A percentile compares a stretch with the other conserved stretches of the same genome.
Conservation (phyloP, 352 stramenopile genomes). For the Globisporangium parvum region DNA sequence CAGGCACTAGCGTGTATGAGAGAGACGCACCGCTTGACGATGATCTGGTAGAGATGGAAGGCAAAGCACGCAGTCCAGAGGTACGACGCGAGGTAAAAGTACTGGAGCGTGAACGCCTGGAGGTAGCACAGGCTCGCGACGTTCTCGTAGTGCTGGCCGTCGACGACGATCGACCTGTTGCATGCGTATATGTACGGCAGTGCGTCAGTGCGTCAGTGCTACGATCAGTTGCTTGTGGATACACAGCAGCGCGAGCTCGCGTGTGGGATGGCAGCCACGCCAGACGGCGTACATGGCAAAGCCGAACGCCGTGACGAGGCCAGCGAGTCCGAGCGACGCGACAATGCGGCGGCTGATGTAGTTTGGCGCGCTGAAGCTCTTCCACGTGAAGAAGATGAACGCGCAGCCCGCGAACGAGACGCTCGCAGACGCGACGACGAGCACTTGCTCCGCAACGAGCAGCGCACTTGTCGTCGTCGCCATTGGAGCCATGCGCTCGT, state of each 20-base stretch:
- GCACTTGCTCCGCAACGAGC: slow-evolving; percentile 33
- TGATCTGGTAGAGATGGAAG: slow-evolving; percentile 85
- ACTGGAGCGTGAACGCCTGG: slow-evolving; percentile 66
- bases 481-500: too few relatives aligned
- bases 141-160: slow-evolving; percentile 40
- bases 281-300: slow-evolving; percentile 44
- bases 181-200: background rate
- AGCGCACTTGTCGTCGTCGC: slow-evolving; percentile 8
- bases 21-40: slow-evolving; percentile 49
- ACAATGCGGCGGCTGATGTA: slow-evolving; percentile 69
- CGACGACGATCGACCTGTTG: slow-evolving; percentile 50
- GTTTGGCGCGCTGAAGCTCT: slow-evolving; percentile 53
- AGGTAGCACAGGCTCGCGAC: slow-evolving; percentile 55
- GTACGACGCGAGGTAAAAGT: slow-evolving; percentile 79
- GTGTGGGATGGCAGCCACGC: too few relatives aligned
- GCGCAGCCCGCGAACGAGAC: slow-evolving; percentile 63
- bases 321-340: slow-evolving; percentile 56
- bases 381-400: slow-evolving; percentile 69
- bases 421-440: slow-evolving; percentile 42
- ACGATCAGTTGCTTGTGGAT: background rate
- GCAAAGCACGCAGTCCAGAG: slow-evolving; percentile 83
- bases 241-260: background rate
- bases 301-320: slow-evolving; percentile 47
- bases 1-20: background rate
- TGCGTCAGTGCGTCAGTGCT: too few relatives aligned